Evolutionary conservation across 352 stramenopile genomes (phyloP), one percentile per base, ranked within the genome.

Genomic region (Peronospora belbahrii): DNA sequence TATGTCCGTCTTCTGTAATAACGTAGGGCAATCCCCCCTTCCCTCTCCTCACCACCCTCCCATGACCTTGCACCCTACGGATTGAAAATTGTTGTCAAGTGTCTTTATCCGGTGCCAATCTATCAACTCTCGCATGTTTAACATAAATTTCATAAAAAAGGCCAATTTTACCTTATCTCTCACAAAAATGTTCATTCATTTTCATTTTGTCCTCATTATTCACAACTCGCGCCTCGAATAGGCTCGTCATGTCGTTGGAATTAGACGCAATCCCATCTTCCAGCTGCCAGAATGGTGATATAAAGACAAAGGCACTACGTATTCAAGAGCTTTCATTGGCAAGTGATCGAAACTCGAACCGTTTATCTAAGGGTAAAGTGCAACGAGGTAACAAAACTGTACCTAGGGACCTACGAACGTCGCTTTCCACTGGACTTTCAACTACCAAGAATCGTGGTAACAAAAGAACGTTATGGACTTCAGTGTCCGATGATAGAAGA

Each of bases 301-400:
- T 66, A 25, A 65, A 56, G 50, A 61, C 41, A 23, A 42, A 65
- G 37, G 45, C 46, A 20, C 45, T 45, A 30, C 52, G 58, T 37
- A 58, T 75, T 15, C 67, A 78, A 45, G 58, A 68, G 40, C 46
- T 78, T 31, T 69, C 62, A 20, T 52, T 75, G 19, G 46, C 46
- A 7, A 15, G 14, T 5, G 39, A 52, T 18, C 28, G 50, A 11
- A 22, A 28, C 34, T 30, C n/a, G 14, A 18, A 25, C 4, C 41
- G 20, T 15, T 67, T 51, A 9, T 56, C 55, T 15, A 65, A 70
- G 56, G 43, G 52, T 15, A 73, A 64, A 34, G 48, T 58, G 23
- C 59, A 37, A 1, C 45, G 50, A 25, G 18, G 42, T 13, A 53
- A 31, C 8, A 48, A 18, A 24, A 63, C 40, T 27, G n/a, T 52